These are phyloP conservation scores for Cubamyces sp. DNA, from an alignment of 768 basidiomycete species.

Conservation along the genomic window DNA sequence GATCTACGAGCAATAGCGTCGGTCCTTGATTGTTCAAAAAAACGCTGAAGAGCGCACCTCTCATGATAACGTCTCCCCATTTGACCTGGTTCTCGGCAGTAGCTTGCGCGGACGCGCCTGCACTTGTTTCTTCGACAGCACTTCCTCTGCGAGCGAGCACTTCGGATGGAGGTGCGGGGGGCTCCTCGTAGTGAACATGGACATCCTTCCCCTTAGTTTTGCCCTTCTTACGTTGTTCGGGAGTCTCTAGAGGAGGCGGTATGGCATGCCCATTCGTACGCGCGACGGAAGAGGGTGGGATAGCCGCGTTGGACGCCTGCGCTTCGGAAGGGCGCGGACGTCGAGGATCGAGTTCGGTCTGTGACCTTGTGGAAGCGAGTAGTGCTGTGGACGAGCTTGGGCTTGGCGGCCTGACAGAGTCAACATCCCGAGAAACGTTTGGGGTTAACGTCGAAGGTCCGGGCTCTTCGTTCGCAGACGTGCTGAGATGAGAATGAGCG, in stretches of 20 bases:
- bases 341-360: neutral
- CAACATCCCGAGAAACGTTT: conserved; percentile 7
- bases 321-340: neutral
- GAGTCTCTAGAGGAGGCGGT: neutral
- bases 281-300: neutral
- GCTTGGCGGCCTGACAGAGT: conserved; percentile 1
- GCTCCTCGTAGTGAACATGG: conserved; percentile 34
- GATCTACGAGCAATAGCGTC: conserved; percentile 53
- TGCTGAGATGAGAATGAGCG: conserved; percentile 26
- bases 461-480: neutral
- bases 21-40: conserved; percentile 2
- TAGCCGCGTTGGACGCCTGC: conserved; percentile 17
- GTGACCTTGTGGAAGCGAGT: conserved; percentile 3
- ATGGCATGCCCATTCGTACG: neutral
- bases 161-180: conserved; percentile 59
- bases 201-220: conserved; percentile 33
- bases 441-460: neutral
- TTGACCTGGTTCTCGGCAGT: conserved; percentile 27
- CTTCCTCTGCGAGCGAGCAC: conserved; percentile 67
- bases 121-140: conserved; percentile 64
- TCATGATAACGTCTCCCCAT: conserved; percentile 65
- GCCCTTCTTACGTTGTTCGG: neutral
- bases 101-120: conserved; percentile 51
- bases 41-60: conserved; percentile 55
- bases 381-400: conserved; percentile 25